These are phyloP conservation scores for Camelina sativa DNA, from an alignment of 345 rosid species.

Conservation along the genomic window DNA sequence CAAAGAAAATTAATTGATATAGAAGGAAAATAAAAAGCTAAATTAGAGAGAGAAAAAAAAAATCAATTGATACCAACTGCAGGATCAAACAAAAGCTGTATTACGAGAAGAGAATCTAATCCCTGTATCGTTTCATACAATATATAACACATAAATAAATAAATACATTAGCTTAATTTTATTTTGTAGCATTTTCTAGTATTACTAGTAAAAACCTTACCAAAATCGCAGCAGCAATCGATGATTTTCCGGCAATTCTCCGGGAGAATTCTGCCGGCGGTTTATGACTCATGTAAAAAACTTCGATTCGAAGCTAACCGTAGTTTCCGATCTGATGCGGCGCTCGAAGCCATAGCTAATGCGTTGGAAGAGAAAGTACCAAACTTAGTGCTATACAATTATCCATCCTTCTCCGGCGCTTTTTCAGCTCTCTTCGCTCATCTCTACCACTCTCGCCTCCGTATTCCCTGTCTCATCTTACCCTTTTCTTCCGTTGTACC, in stretches of 20 bases:
- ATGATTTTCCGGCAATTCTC: slow-evolving; percentile 33
- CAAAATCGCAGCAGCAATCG: background rate
- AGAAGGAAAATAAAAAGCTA: too few species aligned
- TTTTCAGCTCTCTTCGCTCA: slow-evolving; percentile 81
- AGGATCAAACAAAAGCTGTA: too few species aligned
- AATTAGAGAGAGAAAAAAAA: too few species aligned
- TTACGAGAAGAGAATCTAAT: too few species aligned
- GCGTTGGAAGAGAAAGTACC: slow-evolving; percentile 63
- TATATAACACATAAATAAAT: too few species aligned
- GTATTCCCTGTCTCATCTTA: slow-evolving; percentile 65
- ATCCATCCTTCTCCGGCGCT: slow-evolving; percentile 90
- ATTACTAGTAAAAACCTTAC: background rate
- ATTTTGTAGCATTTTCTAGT: too few species aligned
- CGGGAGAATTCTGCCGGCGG: background rate
- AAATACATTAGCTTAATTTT: background rate
- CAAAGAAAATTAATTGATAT: too few species aligned
- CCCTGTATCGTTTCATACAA: too few species aligned
- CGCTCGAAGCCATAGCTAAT: slow-evolving; percentile 65
- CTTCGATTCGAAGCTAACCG: slow-evolving; percentile 29
- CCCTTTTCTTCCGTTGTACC: slow-evolving; percentile 85
- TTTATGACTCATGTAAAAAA: background rate
- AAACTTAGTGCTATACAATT: slow-evolving; percentile 71
- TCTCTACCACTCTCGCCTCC: slow-evolving; percentile 72
- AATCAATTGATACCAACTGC: too few species aligned
- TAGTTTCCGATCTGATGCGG: slow-evolving; percentile 80